These are phyloP conservation scores for Aquilaria malaccensis DNA, from an alignment of 345 rosid genomes.

Conservation along the genomic window DNA sequence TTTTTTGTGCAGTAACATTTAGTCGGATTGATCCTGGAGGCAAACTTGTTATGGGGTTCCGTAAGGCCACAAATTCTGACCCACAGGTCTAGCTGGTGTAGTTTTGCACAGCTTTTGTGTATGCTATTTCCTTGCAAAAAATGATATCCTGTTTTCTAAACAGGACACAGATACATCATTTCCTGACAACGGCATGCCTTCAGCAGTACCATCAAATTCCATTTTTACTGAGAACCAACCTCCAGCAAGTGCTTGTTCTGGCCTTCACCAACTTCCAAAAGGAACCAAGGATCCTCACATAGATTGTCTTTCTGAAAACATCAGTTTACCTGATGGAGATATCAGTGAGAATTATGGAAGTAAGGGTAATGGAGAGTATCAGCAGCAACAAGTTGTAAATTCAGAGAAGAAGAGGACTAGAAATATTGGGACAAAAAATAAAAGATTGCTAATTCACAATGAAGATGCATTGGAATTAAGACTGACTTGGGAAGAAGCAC, in stretches of 20 bases:
- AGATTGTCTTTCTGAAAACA: constrained; percentile 31
- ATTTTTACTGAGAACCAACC: constrained; percentile 38
- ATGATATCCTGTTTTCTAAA: constrained; percentile 9
- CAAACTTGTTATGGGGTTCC: constrained; percentile 73
- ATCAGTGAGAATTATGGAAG: constrained; percentile 35
- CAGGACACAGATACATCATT: constrained; percentile 42
- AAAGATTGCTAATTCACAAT: constrained; percentile 61
- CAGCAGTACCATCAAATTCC: constrained; percentile 43
- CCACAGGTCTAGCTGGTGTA: constrained; percentile 38
- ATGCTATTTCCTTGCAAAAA: constrained; percentile 4
- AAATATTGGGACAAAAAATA: constrained; percentile 69
- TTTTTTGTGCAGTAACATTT: constrained; percentile 51
- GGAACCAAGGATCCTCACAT: constrained; percentile 29
- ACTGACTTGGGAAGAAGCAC: constrained; percentile 91
- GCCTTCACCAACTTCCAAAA: constrained; percentile 29
- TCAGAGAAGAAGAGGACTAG: constrained; percentile 60
- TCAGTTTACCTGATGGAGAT: constrained; percentile 37
- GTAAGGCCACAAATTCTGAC: constrained; percentile 51
- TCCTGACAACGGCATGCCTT: constrained; percentile 30
- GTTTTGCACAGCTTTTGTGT: neutral
- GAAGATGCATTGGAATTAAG: constrained; percentile 71
- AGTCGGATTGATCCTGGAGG: constrained; percentile 82
- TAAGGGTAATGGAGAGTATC: constrained; percentile 28
- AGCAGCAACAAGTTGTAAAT: constrained; percentile 22
- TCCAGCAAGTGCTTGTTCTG: constrained; percentile 32